These are phyloP conservation scores for Climacium dendroides DNA, from an alignment of 225 moss, liverwort and hornwort genomes.

Conservation along the genomic window DNA sequence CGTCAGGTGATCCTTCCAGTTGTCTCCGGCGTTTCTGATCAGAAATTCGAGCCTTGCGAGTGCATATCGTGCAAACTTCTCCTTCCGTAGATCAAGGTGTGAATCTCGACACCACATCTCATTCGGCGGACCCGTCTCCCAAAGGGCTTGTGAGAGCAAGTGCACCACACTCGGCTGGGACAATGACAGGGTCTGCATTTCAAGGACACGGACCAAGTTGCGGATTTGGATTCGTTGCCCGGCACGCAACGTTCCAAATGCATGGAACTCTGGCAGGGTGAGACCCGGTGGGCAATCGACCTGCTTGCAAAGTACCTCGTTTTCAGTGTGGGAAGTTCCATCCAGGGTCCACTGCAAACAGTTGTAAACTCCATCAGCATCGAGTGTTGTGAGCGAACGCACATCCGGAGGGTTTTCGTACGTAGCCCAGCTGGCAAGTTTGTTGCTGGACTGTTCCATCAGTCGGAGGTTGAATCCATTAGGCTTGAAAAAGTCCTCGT, in stretches of 20 bases:
- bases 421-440: not conserved
- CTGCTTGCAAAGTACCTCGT: slow-evolving; percentile 8
- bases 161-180: slow-evolving; percentile 16
- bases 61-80: not conserved
- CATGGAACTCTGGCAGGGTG: not conserved
- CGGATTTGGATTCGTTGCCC: slow-evolving; percentile 4
- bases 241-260: slow-evolving; percentile 10
- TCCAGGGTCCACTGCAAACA: slow-evolving; percentile 17
- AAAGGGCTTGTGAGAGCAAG: slow-evolving; percentile 18
- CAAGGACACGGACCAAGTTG: slow-evolving; percentile 5
- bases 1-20: slow-evolving; percentile 25
- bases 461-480: slow-evolving; percentile 7
- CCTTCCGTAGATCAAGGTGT: not conserved
- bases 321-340: slow-evolving; percentile 1
- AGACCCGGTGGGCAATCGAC: not conserved
- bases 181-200: slow-evolving; percentile 13
- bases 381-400: not conserved
- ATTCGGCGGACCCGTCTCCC: slow-evolving; percentile 16
- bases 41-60: not conserved
- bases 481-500: not conserved
- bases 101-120: slow-evolving; percentile 5
- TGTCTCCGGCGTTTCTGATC: not conserved
- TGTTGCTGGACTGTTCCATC: not conserved
- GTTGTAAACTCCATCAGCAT: not conserved
- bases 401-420: not conserved